Evolutionary conservation across 1,284 basidiomycete genomes (phyloP).

Genomic region (Paramarasmius palmivorus): DNA sequence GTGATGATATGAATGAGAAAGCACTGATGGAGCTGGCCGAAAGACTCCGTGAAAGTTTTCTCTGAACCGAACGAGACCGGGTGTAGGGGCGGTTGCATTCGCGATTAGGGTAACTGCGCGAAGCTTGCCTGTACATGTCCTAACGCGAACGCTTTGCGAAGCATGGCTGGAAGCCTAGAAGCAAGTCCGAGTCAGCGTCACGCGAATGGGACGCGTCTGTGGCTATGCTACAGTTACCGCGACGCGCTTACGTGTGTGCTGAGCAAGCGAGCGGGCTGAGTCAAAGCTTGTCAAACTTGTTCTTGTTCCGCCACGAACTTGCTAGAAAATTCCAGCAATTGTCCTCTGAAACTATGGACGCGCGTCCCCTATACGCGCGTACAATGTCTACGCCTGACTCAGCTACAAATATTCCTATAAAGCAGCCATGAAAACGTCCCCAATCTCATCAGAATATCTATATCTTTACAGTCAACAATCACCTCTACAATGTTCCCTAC

Average conservation of each 20-base stretch:
- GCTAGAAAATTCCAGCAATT: neutral
- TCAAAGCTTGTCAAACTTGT: neutral
- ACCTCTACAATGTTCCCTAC: neutral
- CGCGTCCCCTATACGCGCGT: constrained; percentile 11
- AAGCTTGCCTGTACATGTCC: no score
- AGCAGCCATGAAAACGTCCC: neutral
- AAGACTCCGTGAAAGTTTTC: no score
- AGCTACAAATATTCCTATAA: constrained; percentile 6
- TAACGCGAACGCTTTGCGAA: no score
- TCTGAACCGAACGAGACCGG: no score
- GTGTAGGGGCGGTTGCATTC: no score
- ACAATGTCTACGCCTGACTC: constrained; percentile 3
- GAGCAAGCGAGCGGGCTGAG: neutral
- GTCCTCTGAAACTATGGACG: constrained; percentile 9
- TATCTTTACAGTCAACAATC: neutral
- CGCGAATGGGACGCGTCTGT: no score
- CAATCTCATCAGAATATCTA: constrained; percentile 2
- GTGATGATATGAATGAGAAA: no score
- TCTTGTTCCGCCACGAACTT: neutral
- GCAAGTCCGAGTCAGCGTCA: no score
- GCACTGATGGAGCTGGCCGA: no score
- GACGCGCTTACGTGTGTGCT: neutral
- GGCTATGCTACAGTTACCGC: neutral
- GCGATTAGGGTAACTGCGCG: no score
- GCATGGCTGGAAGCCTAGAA: no score